Evolutionary conservation across 164 flowering plant genomes (phyloP), one percentile per base, ranked within the genome.

Genomic region (Protea cynaroides): DNA sequence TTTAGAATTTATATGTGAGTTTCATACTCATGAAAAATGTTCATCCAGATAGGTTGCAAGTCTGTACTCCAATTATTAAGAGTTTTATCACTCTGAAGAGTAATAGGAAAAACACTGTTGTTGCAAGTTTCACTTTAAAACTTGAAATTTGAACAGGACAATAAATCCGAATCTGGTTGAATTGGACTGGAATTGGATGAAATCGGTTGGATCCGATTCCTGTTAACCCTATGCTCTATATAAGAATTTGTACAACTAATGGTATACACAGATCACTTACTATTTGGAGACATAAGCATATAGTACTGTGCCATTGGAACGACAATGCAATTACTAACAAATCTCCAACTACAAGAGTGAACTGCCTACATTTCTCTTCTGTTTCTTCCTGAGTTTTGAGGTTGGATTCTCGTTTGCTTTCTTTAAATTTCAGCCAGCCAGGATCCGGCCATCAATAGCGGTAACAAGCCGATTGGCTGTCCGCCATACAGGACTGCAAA

Each of bases 291-390:
- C 84, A 74, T 95, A 94, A 13, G 97, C 98, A 67, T 94, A 90
- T 94, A 90, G 74, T 94, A 94, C 73, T 94, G 98, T 61, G 93
- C 96, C 99, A 95, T 95, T 24, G 99, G 99, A 74, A 95, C 97
- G 62, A 95, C 96, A 69, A 95, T 22, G 97, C 97, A 68, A 95
- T 87, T 25, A 87, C 97, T 70, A 95, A 66, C 80, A 95, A 74
- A 66, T 97, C 99, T 69, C 99, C 99, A 74, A 95, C 99, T 0
- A 91, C 96, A 65, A 90, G 89, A 63, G 83, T 82, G 80, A 95
- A 95, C 65, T 95, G 99, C 43, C 97, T 96, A 10, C 99, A 80
- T 68, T 95, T 95, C 83, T 89, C 99, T 0, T 86, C 96, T 1
- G 99, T 95, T 81, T 95, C 99, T 79, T 89, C 97, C 76, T 64